phyloP scores from a whole-genome alignment of 2,329 filamentous ascomycete species.

The Fusarium falciforme region DNA sequence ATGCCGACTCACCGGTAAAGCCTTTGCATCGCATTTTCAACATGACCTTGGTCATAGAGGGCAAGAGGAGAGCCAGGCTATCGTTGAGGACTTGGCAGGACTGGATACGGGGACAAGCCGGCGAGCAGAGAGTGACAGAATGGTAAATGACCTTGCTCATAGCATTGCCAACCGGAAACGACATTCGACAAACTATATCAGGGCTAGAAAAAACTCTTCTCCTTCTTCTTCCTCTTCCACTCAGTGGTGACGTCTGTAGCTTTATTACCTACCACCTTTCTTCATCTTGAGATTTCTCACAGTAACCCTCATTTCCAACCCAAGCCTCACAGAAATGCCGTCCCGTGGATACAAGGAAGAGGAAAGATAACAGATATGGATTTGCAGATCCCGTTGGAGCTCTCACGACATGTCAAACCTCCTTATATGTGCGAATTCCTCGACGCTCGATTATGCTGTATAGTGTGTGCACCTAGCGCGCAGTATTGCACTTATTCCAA shows the following conservation, averaged over 20 bases:
- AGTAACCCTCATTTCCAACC: no score
- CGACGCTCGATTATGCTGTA: no score
- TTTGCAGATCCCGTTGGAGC: no score
- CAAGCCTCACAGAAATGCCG: no score
- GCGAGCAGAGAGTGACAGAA: neutral
- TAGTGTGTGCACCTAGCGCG: no score
- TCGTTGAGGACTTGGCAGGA: constrained; percentile 14
- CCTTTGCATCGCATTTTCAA: constrained; percentile 24
- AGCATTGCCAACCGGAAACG: neutral
- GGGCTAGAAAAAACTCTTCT: neutral
- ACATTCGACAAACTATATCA: neutral
- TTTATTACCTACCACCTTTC: no score
- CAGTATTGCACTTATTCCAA: no score
- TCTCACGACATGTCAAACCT: no score
- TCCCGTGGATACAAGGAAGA: no score
- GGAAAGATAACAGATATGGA: no score
- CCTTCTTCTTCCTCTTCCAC: neutral
- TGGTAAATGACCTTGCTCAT: neutral
- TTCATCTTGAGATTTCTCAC: no score
- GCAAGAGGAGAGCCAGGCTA: neutral
- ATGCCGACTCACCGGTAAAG: neutral
- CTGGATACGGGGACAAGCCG: neutral
- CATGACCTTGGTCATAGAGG: constrained; percentile 8
- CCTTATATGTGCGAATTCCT: no score
- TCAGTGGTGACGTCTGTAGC: neutral